Conservation (phyloP, 2,329 filamentous ascomycete species). For the Colletotrichum chlorophyti region DNA sequence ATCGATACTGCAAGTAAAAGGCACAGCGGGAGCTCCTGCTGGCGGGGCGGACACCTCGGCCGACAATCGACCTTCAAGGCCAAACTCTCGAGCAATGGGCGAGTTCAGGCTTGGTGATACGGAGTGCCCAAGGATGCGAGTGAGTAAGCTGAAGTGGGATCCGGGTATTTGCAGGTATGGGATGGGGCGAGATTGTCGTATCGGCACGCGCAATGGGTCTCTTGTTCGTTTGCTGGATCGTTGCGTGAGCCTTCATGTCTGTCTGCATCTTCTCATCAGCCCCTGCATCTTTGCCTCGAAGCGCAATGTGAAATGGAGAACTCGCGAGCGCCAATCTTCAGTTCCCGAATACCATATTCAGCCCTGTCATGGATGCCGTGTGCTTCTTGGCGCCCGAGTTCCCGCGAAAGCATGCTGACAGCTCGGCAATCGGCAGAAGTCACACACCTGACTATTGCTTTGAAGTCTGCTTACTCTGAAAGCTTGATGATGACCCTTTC, state of each 20-base stretch:
- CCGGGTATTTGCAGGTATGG: background rate
- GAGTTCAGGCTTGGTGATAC: too few relatives aligned
- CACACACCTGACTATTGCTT: too few relatives aligned
- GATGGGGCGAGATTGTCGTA: slow-evolving; percentile 1
- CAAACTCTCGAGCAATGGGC: too few relatives aligned
- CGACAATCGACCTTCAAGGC: too few relatives aligned
- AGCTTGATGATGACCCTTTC: too few relatives aligned
- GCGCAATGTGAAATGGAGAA: background rate
- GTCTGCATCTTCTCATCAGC: background rate
- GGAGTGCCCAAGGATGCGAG: background rate
- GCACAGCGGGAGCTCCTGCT: background rate
- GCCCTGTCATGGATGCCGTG: background rate
- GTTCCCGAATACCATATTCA: background rate
- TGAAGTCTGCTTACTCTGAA: too few relatives aligned
- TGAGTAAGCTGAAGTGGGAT: background rate
- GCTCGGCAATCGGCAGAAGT: too few relatives aligned
- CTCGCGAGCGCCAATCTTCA: background rate
- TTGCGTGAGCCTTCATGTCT: background rate
- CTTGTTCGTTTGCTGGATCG: background rate
- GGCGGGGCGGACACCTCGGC: too few relatives aligned
- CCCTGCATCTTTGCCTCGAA: background rate
- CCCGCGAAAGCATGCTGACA: too few relatives aligned
- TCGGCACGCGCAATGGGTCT: background rate
- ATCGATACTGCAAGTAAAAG: slow-evolving; percentile 9
- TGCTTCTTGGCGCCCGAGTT: background rate